Base-by-base conservation (phyloP, 192 early-diverging fungal species). In the Gryganskiella cystojenkinii region DNA sequence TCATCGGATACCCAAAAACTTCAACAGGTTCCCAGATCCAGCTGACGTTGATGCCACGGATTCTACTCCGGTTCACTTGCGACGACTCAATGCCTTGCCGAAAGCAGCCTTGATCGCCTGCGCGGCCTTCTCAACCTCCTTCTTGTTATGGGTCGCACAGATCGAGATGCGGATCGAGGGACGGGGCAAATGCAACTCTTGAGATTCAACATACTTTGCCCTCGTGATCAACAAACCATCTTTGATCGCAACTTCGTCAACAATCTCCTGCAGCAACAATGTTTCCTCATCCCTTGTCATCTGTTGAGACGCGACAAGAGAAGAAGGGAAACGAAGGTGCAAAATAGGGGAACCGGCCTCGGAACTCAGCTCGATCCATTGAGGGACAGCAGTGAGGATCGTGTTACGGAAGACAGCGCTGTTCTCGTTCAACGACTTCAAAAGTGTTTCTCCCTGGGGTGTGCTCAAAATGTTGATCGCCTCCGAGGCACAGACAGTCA, bases 111-210 rank as follows among this genome's bases (percentile, higher is more conserved):
- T 90, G 62, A 97, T 84, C 25, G 90, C 87, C 43, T 85, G 80
- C 11, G 93, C 95, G 4, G 92, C 92, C 79, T 92, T 95, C 67
- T 96, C 95, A 22, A 87, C 86, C 57, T 98, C 97, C 79, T 95
- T 94, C 73, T 88, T 87, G 13, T 90, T 86, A 61, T 94, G 90
- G 5, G 85, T 90, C 40, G 91, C 86, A 8, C 89, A 90, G 9
- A 95, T 86, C 50, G 89, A 90, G 49, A 99, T 85, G 46, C 93
- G 89, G 72, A 99, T 93, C 73, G 90, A 94, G 10, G 97, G 91
- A 65, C 85, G 83, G 7, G 94, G 92, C 42, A 87, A 70, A 40
- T 82, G 63, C 40, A 80, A 81, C 84, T 99, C 97, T 67, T 99
- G 97, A 37, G 82, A 85, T 31, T 86, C 75, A 2, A 95, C 91